These are phyloP conservation scores for Apophysomyces variabilis DNA, from an alignment of 371 early-diverging fungal species.

Conservation along the genomic window DNA sequence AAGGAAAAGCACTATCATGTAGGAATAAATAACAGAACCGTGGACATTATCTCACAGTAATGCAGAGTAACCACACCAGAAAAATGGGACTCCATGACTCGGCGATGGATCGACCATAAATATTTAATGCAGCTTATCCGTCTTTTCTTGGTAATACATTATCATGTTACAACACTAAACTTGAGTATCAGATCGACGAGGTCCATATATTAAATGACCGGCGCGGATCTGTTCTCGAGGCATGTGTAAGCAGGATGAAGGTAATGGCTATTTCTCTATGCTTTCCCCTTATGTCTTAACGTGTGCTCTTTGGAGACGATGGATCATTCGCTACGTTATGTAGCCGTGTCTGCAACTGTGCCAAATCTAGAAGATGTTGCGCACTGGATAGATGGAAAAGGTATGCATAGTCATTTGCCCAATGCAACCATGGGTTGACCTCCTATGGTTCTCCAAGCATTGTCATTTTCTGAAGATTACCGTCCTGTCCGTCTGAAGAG, in stretches of 20 bases:
- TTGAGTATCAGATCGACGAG: conserved; percentile 50
- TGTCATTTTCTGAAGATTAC: conserved; percentile 75
- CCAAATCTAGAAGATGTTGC: conserved; percentile 88
- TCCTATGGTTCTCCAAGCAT: conserved; percentile 22
- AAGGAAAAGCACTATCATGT: conserved; percentile 41
- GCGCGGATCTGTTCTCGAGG: conserved; percentile 58
- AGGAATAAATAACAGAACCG: conserved; percentile 13
- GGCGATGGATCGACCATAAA: conserved; percentile 58
- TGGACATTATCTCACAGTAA: neutral
- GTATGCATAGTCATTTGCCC: conserved; percentile 22
- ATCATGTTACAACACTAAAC: neutral
- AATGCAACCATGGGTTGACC: neutral
- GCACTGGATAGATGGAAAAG: conserved; percentile 61
- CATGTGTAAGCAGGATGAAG: conserved; percentile 58
- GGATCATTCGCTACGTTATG: conserved; percentile 29
- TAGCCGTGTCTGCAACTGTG: conserved; percentile 88
- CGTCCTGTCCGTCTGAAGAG: conserved; percentile 75
- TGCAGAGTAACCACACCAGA: conserved; percentile 76
- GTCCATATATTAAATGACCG: conserved; percentile 56
- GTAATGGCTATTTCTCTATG: conserved; percentile 17
- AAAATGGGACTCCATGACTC: conserved; percentile 79
- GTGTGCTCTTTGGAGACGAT: conserved; percentile 28
- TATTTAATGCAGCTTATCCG: conserved; percentile 39
- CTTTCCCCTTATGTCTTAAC: neutral
- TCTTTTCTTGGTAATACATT: conserved; percentile 43